Evolutionary conservation across 164 flowering plant genomes (phyloP).

Genomic region (Vitis rotundifolia): DNA sequence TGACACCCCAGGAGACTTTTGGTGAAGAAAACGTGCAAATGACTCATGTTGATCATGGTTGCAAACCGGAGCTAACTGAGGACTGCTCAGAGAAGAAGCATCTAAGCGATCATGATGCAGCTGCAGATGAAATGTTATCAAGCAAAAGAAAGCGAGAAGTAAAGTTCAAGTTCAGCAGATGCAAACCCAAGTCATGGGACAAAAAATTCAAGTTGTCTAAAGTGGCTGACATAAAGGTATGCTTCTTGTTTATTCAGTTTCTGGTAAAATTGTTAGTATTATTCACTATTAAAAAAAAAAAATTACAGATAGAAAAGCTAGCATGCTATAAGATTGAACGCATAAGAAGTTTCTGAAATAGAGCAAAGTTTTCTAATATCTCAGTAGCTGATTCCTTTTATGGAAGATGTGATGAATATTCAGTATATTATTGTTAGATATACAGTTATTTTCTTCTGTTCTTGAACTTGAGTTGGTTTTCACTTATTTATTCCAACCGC

Average conservation of each 20-base stretch:
- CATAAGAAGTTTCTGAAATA: no score
- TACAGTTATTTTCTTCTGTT: background rate
- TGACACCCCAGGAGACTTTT: background rate
- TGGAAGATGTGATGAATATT: background rate
- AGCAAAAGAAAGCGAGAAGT: background rate
- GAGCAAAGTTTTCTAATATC: no score
- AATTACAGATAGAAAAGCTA: background rate
- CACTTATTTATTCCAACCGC: no score
- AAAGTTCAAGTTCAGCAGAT: conserved; percentile 9
- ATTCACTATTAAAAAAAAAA: background rate
- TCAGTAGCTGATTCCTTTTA: no score
- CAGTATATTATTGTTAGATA: background rate
- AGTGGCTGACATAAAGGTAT: background rate
- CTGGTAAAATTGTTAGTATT: background rate
- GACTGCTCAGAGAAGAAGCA: conserved; percentile 5
- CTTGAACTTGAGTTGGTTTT: background rate
- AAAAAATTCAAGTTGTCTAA: background rate
- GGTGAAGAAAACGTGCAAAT: conserved; percentile 13
- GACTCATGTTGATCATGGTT: background rate
- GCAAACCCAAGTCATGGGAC: conserved; percentile 2
- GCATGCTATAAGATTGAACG: background rate
- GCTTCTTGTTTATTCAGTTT: no score
- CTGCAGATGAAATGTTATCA: background rate
- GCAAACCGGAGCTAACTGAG: background rate
- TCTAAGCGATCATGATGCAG: conserved; percentile 9